A percentile compares a stretch with the other conserved stretches of the same genome.
phyloP scores from a whole-genome alignment of 2,329 filamentous ascomycete genomes.

The Monilinia fructigena region DNA sequence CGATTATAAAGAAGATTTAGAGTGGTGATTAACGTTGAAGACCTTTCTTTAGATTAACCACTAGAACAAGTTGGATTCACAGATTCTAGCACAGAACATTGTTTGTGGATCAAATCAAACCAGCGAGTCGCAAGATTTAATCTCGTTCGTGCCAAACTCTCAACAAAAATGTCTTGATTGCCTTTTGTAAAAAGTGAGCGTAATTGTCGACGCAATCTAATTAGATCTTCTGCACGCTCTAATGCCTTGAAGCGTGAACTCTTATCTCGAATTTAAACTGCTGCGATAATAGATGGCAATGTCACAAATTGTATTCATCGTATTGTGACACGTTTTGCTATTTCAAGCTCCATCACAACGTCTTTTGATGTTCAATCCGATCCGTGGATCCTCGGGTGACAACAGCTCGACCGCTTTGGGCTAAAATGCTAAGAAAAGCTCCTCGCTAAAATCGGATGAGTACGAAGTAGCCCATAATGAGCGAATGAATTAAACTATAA shows the following conservation, averaged over 20 bases:
- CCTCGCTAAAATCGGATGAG: no score
- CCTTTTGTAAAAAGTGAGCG: conserved; percentile 32
- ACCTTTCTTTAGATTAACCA: not conserved
- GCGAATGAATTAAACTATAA: no score
- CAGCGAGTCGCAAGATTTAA: conserved; percentile 15
- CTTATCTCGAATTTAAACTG: not conserved
- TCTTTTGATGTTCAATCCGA: conserved; percentile 29
- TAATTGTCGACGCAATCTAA: conserved; percentile 49
- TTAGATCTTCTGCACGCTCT: conserved; percentile 25
- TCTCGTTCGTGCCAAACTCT: conserved; percentile 38
- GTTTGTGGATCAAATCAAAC: not conserved
- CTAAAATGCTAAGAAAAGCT: no score
- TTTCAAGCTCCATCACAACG: conserved; percentile 36
- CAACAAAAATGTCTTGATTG: conserved; percentile 32
- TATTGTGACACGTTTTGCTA: conserved; percentile 31
- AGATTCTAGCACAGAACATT: not conserved
- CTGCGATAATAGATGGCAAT: conserved; percentile 32
- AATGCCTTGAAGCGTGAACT: not conserved
- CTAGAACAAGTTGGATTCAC: not conserved
- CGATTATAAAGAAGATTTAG: not conserved
- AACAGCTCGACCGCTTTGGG: no score
- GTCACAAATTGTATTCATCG: conserved; percentile 34
- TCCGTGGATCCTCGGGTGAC: no score
- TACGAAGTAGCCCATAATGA: no score
- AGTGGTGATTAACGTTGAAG: not conserved